Conservation (phyloP, 2,329 filamentous ascomycete genomes). For the Aureobasidium leucospermi region DNA sequence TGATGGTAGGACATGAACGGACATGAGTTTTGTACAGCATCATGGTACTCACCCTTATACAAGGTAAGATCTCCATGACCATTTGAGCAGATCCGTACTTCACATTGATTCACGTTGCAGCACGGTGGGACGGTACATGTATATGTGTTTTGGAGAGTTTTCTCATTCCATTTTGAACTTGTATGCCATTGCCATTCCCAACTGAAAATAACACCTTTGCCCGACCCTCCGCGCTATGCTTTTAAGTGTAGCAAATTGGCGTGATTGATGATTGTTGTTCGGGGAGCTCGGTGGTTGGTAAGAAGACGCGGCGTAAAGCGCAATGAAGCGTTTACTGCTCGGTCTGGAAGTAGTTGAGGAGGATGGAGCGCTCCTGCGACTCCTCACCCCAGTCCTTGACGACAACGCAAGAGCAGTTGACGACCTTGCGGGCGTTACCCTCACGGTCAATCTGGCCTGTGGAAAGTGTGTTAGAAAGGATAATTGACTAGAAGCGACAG, state of each 20-base stretch:
- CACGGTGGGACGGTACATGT: no score
- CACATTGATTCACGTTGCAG: not conserved
- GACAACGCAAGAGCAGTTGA: conserved; percentile 99
- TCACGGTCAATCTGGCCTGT: conserved; percentile 96
- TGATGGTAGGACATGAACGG: not conserved
- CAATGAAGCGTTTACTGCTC: conserved; percentile 39
- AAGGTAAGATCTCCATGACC: no score
- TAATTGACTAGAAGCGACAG: not conserved
- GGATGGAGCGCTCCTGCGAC: conserved; percentile 95
- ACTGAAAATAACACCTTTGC: not conserved
- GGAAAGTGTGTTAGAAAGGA: conserved; percentile 10
- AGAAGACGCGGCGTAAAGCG: conserved; percentile 5
- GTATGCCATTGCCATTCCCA: conserved; percentile 4
- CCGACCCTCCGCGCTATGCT: not conserved
- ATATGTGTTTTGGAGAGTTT: not conserved
- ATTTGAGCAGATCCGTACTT: no score
- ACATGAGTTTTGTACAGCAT: not conserved
- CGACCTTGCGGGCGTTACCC: conserved; percentile 98
- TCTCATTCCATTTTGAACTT: conserved; percentile 11
- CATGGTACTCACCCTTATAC: no score
- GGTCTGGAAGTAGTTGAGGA: conserved; percentile 99
- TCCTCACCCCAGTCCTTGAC: conserved; percentile 99
- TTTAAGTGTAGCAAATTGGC: not conserved
- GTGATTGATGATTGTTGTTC: not conserved
- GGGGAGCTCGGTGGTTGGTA: not conserved